These are phyloP conservation scores for Discostella pseudostelligera DNA, from an alignment of 108 stramenopile genomes.

Conservation along the genomic window DNA sequence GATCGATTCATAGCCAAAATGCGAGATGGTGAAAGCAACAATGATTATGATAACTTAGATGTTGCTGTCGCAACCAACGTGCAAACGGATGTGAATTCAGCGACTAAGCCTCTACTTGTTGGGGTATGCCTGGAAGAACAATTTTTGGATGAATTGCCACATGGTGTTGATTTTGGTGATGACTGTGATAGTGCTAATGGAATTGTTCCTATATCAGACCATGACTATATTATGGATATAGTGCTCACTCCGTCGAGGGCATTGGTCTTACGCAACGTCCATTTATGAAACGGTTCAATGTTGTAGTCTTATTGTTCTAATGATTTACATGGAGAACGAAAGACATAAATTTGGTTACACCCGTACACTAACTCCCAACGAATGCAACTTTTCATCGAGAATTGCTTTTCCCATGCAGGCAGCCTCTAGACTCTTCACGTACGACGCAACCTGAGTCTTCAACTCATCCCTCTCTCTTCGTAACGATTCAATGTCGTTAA, in stretches of 20 bases:
- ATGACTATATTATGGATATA: constrained; percentile 74
- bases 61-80: not conserved
- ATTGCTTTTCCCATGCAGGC: constrained; percentile 10
- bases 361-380: not conserved
- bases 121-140: constrained; percentile 74
- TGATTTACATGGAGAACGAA: too few species aligned
- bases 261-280: constrained; percentile 8
- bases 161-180: constrained; percentile 21
- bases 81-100: constrained; percentile 1
- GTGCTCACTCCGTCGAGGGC: constrained; percentile 48
- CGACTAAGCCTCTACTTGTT: constrained; percentile 52
- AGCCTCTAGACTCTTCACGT: constrained; percentile 22
- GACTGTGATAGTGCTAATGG: constrained; percentile 6
- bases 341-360: too few species aligned
- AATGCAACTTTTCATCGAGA: constrained; percentile 2
- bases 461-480: constrained; percentile 42
- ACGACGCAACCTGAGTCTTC: constrained; percentile 23
- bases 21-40: constrained; percentile 9
- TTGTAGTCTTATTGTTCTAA: too few species aligned
- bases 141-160: constrained; percentile 30
- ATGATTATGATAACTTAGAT: not conserved
- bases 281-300: too few species aligned
- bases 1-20: constrained; percentile 86
- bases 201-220: constrained; percentile 55
- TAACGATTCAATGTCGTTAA: constrained; percentile 48